A percentile compares a stretch with the other conserved stretches of the same genome.
Evolutionary conservation across 2,329 filamentous ascomycete genomes (phyloP).

Genomic region (Fusarium drepaniforme): DNA sequence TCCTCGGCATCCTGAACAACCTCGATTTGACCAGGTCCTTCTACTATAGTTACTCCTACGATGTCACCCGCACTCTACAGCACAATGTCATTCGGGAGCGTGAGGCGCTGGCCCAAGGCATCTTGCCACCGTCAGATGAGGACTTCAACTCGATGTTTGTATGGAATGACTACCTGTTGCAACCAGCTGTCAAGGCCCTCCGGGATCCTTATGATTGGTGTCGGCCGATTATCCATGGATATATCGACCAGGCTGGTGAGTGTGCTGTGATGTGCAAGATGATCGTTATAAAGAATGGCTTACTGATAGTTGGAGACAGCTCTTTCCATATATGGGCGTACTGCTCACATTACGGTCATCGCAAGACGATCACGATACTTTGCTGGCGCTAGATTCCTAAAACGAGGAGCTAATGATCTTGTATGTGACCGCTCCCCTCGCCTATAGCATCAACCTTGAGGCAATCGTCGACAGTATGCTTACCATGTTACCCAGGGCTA

Average conservation of each 20-base stretch:
- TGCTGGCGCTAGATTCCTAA: conserved; percentile 92
- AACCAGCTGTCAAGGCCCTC: conserved; percentile 77
- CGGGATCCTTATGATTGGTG: conserved; percentile 96
- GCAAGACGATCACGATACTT: conserved; percentile 93
- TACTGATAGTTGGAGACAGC: conserved; percentile 53
- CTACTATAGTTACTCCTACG: conserved; percentile 99
- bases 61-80: conserved; percentile 92
- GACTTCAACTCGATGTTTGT: conserved; percentile 97
- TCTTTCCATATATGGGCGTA: conserved; percentile 86
- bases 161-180: conserved; percentile 92
- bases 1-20: conserved; percentile 89
- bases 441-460: not conserved
- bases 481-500: conserved; percentile 70
- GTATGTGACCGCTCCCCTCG: conserved; percentile 45
- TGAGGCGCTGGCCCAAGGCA: conserved; percentile 74
- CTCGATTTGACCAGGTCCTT: conserved; percentile 92
- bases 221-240: conserved; percentile 93
- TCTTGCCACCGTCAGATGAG: conserved; percentile 67
- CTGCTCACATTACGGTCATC: conserved; percentile 93
- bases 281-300: not conserved
- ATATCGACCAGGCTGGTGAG: conserved; percentile 85
- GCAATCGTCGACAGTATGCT: conserved; percentile 3
- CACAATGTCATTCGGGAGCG: conserved; percentile 90
- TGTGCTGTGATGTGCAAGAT: not conserved
- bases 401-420: conserved; percentile 92